Conservation (phyloP, 441 rosid genomes). For the Adansonia rubrostipa region DNA sequence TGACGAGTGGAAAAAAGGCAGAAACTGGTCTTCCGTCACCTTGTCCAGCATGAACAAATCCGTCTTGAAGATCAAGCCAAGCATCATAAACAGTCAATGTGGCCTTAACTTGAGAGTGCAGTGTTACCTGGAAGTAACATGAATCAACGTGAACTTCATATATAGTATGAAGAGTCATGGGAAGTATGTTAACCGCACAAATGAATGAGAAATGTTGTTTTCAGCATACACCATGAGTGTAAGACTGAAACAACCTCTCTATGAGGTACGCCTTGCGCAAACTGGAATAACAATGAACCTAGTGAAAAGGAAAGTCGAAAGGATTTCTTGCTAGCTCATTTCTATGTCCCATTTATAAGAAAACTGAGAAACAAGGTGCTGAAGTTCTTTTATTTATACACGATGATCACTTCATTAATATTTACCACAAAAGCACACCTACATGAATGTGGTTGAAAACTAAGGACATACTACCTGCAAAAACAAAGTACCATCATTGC, state of each 20-base stretch:
- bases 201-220: background rate
- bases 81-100: conserved; percentile 80
- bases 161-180: background rate
- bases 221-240: background rate
- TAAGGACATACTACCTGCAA: conserved; percentile 68
- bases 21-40: conserved; percentile 83
- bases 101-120: conserved; percentile 95
- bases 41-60: conserved; percentile 73
- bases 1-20: conserved; percentile 78
- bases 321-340: too few relatives aligned
- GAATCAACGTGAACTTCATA: conserved; percentile 13
- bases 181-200: conserved; percentile 2
- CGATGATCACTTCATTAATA: background rate
- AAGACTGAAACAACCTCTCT: background rate
- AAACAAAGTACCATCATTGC: conserved; percentile 83
- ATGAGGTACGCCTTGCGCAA: too few relatives aligned
- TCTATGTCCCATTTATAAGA: too few relatives aligned
- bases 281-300: too few relatives aligned
- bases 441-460: conserved; percentile 24
- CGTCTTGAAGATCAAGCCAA: conserved; percentile 97
- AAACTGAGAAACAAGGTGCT: background rate
- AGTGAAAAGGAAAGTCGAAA: too few relatives aligned
- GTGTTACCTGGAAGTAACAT: conserved; percentile 66
- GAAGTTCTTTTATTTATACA: background rate
- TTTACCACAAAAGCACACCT: conserved; percentile 8